Evolutionary conservation across 805 yeast genomes (phyloP), one percentile per base, ranked within the genome.

Genomic region (Kregervanrija delftensis): DNA sequence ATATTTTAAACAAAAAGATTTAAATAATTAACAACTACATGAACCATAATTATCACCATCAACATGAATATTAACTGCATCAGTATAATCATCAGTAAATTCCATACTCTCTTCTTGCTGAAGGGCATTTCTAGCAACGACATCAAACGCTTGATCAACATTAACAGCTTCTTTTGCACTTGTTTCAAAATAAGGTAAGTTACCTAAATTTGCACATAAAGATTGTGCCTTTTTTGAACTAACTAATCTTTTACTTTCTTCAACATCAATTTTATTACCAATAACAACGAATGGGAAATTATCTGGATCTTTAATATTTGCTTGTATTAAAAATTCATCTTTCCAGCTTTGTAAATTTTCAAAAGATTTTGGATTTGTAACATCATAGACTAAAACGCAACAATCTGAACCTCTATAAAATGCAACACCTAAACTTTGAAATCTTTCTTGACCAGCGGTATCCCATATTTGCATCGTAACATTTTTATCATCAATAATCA

Each of bases 331-430:
- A 61, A 91, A 91, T 68, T 91, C 98, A 65, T 93, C 98, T 59
- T 90, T 82, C 98, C 98, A 91, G 45, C 86, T 76, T 42, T 86
- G 81, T 49, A 93, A 73, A 56, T 84, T 83, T 62, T 91, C 96
- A 66, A 91, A 87, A 5, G 96, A 86, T 67, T 91, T 90, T 49
- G 86, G 83, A 67, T 93, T 93, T 50, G 96, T 91, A 41, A 93
- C 98, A 61, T 91, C 99, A 63, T 86, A 91, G 54, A 93, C 95
- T 48, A 91, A 73, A 9, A 91, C 96, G 68, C 98, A 93, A 67
- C 98, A 93, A 65, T 93, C 98, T 1, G 98, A 96, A 33, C 98
- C 98, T 57, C 99, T 74, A 65, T 93, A 91, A 64, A 91, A 91
- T 0, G 98, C 98, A 37, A 91, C 97, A 12, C 98, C 98, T 49